A percentile compares a stretch with the other conserved stretches of the same genome.
Evolutionary conservation across 495 filamentous ascomycete species (phyloP).

Genomic region (Bacidia gigantensis): DNA sequence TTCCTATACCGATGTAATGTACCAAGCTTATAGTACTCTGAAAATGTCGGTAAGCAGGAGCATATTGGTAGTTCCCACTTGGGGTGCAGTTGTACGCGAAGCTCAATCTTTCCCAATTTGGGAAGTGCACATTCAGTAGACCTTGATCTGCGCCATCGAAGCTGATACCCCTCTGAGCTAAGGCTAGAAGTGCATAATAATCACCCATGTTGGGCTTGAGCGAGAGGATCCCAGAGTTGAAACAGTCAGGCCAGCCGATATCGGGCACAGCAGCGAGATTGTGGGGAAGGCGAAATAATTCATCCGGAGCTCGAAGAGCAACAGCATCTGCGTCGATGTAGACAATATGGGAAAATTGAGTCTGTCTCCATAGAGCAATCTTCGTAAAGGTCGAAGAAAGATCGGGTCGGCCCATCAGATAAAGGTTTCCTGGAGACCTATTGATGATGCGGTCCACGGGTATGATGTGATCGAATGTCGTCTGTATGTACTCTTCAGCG

Average conservation of each 20-base stretch:
- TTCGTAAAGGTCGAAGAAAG: conserved; percentile 90
- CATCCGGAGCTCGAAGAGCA: conserved; percentile 74
- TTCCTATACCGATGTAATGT: conserved; percentile 85
- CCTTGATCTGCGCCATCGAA: conserved; percentile 98
- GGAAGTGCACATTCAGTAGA: conserved; percentile 88
- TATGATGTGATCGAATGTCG: conserved; percentile 77
- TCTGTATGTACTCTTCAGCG: conserved; percentile 31
- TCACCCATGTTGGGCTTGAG: conserved; percentile 76
- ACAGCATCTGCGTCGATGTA: conserved; percentile 91
- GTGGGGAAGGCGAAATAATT: conserved; percentile 66
- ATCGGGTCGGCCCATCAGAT: conserved; percentile 82
- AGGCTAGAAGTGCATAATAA: conserved; percentile 67
- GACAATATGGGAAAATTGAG: conserved; percentile 77
- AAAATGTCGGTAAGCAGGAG: conserved; percentile 88
- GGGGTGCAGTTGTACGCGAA: conserved; percentile 97
- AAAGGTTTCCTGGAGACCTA: conserved; percentile 64
- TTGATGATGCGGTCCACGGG: conserved; percentile 69
- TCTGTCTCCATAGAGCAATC: conserved; percentile 85
- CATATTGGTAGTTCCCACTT: conserved; percentile 85
- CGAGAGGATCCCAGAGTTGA: conserved; percentile 94
- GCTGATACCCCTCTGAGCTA: conserved; percentile 75
- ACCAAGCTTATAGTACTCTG: conserved; percentile 73
- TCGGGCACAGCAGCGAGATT: conserved; percentile 86
- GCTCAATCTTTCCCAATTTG: conserved; percentile 72
- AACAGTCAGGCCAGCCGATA: conserved; percentile 95